Evolutionary conservation across 176 grass and related monocot species (phyloP).

Genomic region (Raddia distichophylla): DNA sequence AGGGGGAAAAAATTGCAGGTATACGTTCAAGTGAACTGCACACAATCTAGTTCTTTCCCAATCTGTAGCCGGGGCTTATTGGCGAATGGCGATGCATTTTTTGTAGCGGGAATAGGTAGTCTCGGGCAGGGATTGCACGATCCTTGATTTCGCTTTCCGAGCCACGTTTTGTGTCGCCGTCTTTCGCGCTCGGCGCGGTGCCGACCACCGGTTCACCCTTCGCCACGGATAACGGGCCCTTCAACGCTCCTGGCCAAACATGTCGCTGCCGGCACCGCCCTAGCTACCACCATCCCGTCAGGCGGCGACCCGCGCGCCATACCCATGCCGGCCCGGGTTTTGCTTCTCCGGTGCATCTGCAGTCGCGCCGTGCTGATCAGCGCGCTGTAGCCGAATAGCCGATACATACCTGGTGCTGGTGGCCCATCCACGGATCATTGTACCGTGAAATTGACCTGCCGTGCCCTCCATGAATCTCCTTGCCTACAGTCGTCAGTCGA

Average conservation of each 20-base stretch:
- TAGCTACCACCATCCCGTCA: not conserved
- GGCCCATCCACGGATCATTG: not conserved
- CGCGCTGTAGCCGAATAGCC: not conserved
- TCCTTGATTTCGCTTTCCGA: not conserved
- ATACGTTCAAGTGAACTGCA: not conserved
- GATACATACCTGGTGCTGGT: not conserved
- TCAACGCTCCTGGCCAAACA: not conserved
- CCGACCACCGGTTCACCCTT: not conserved
- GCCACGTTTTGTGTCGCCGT: not conserved
- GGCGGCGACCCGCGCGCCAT: not conserved
- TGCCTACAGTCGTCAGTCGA: not conserved
- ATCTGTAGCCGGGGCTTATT: not conserved
- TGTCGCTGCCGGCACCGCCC: not conserved
- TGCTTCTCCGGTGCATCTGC: too few relatives aligned
- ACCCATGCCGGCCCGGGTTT: not conserved
- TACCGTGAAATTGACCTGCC: not conserved
- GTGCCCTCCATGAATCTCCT: not conserved
- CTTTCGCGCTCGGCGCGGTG: not conserved
- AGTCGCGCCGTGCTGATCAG: not conserved
- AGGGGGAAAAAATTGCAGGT: too few relatives aligned
- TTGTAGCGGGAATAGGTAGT: not conserved
- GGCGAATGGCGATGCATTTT: too few relatives aligned
- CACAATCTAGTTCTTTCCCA: not conserved
- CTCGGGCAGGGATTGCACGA: not conserved
- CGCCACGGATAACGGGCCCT: not conserved